Base-by-base conservation (phyloP, 73 alveolate species). In the Stentor coeruleus region DNA sequence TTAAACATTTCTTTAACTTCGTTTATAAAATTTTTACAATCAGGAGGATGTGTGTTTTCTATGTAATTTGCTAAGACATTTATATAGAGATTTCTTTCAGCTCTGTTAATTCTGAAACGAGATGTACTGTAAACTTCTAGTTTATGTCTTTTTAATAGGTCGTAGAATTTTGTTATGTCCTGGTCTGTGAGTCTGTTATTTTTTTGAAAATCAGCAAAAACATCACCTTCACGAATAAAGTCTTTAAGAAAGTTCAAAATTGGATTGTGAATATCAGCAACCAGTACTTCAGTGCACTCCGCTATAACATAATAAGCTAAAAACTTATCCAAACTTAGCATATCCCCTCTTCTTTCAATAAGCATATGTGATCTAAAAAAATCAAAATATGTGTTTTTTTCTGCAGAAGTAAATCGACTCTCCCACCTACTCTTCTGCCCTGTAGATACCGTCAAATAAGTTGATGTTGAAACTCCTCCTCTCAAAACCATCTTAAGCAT, bases 241-340 rank as follows among this genome's bases (percentile, higher is more conserved):
- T 66, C 79, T 66, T 66, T 66, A 37, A 66, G 33, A 66, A 66
- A 66, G 15, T 20, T 33, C n/a, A 66, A 40, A 14, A 66, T 28
- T 1, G 79, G 79, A 20, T 66, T 20, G 33, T 31, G 2, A 26
- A 1, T 31, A 15, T 33, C 79, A 20, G n/a, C 37, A 26, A 28
- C 37, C 33, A 66, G 39, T 15, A 66, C 11, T 66, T 66, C 79
- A 20, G 33, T 40, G 39, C 79, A 66, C 33, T 66, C 79, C n/a
- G 79, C 0, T 28, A 66, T 33, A 20, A 66, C 37, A 2, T 66
- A 66, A 26, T 28, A 28, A 0, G 37, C 79, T 33, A 66, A 20
- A 66, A 66, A 66, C n/a, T 66, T 2, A 1, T 28, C 14, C n/a
- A 37, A 14, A 66, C 20, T 49, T 11, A 49, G 6, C 66, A 20